Base-by-base conservation (phyloP, 2,329 filamentous ascomycete species). In the Emericellopsis cladophorae region DNA sequence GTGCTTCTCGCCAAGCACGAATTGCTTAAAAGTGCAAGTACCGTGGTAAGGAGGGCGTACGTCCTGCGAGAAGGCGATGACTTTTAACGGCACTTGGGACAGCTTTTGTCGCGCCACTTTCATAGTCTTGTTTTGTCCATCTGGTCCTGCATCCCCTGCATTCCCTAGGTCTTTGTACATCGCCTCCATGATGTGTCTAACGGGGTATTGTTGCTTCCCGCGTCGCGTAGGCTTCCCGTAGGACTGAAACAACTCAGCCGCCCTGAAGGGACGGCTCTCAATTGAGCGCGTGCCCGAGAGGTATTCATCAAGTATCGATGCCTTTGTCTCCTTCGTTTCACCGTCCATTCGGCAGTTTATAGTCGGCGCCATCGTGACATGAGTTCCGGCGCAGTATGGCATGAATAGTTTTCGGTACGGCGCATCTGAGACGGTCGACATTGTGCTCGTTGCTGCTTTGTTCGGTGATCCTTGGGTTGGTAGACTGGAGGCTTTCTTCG, bases 361-460 rank as follows among this genome's bases (percentile, higher is more conserved):
- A 38, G 68, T 62, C 0, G 71, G 68, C 1, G 88, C 87, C 40
- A 95, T 50, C n/a, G 62, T 74, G 2, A 86, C 83, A 51, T 86
- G 73, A 3, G 79, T 70, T 44, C 86, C 82, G 36, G 92, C 54
- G 46, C 83, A 89, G 57, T 95, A 96, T 0, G 84, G 79, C 26
- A 87, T 73, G 52, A 96, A 96, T 31, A 71, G 66, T 48, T 76
- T 79, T 15, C 83, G 65, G 49, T 86, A 89, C 36, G 76, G 70
- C 0, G 73, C 69, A 39, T 48, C 53, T 22, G 45, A 40, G n/a
- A 47, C 51, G 11, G 39, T 32, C 11, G 44, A 42, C 14, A 5
- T 16, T 8, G 46, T 40, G 47, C 63, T 55, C 33, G 43, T 43
- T n/a, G 21, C 10, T 7, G 46, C 41, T 47, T 64, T 55, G 35